Evolutionary conservation across 208 protist genomes (phyloP).

Genomic region (Trypanosomatidae sp.): DNA sequence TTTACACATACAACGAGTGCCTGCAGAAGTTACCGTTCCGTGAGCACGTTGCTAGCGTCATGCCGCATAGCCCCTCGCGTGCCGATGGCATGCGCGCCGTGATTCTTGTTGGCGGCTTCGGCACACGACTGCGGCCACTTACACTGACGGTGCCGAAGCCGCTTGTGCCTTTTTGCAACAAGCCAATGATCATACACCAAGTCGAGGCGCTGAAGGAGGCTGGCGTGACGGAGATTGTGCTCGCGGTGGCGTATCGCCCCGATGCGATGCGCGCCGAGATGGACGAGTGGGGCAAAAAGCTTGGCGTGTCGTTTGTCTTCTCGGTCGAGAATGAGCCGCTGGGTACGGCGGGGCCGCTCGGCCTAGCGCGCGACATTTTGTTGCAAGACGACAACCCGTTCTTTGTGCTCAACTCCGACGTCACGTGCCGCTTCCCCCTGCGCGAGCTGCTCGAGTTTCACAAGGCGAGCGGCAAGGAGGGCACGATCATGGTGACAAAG

Average conservation of each 20-base stretch:
- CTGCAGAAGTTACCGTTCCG: too few species aligned
- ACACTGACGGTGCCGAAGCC: constrained; percentile 96
- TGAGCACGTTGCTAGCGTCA: too few species aligned
- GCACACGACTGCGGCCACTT: constrained; percentile 92
- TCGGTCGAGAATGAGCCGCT: constrained; percentile 94
- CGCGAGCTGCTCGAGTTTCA: constrained; percentile 92
- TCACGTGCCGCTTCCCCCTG: constrained; percentile 94
- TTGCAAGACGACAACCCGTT: constrained; percentile 87
- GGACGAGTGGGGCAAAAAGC: constrained; percentile 69
- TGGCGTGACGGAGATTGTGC: constrained; percentile 89
- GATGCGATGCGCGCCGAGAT: constrained; percentile 91
- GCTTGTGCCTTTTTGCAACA: constrained; percentile 96
- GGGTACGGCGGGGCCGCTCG: constrained; percentile 96
- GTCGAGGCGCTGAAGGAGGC: constrained; percentile 93
- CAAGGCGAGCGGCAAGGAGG: constrained; percentile 90
- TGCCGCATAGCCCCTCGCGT: constrained; percentile 7
- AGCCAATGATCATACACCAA: constrained; percentile 96
- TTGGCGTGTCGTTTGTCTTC: constrained; percentile 91
- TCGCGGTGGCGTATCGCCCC: constrained; percentile 95
- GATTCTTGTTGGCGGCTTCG: constrained; percentile 95
- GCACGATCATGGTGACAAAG: constrained; percentile 93
- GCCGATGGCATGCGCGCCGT: constrained; percentile 96
- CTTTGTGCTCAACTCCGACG: constrained; percentile 97
- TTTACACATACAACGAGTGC: not conserved
- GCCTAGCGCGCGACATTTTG: constrained; percentile 85